Percentiles rank a stretch among this genome's conserved stretches.
Evolutionary conservation across 345 rosid species (phyloP).

Genomic region (Melaleuca quinquenervia): DNA sequence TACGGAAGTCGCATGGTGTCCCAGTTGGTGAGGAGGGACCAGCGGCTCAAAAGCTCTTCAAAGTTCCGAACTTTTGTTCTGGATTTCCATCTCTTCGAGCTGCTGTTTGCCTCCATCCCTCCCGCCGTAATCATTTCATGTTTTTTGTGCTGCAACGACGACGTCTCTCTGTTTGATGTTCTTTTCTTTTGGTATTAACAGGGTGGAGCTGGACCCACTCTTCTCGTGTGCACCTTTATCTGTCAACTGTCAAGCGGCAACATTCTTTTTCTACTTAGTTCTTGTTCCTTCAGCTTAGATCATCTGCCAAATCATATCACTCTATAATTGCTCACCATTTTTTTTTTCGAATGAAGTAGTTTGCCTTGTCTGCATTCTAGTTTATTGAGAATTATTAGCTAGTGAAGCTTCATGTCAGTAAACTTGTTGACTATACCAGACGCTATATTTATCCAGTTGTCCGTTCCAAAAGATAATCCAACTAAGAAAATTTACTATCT

Average conservation of each 20-base stretch:
- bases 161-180: not conserved
- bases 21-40: not conserved
- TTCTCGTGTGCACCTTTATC: not conserved
- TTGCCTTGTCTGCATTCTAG: not conserved
- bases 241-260: not conserved
- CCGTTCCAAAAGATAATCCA: not conserved
- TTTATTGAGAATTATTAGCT: not conserved
- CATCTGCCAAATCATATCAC: not conserved
- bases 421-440: not conserved
- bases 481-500: not conserved
- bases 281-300: not conserved
- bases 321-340: not conserved
- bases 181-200: not conserved
- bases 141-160: not conserved
- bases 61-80: not conserved
- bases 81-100: constrained; percentile 2
- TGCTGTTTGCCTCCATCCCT: not conserved
- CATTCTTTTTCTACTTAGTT: not conserved
- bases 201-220: not conserved
- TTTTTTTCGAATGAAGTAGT: not conserved
- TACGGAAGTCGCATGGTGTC: constrained; percentile 13
- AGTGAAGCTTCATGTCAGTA: not conserved
- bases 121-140: constrained; percentile 28
- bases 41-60: not conserved
- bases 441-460: not conserved